Conservation (phyloP, 768 basidiomycete genomes). For the Amanita subjunquillea region DNA sequence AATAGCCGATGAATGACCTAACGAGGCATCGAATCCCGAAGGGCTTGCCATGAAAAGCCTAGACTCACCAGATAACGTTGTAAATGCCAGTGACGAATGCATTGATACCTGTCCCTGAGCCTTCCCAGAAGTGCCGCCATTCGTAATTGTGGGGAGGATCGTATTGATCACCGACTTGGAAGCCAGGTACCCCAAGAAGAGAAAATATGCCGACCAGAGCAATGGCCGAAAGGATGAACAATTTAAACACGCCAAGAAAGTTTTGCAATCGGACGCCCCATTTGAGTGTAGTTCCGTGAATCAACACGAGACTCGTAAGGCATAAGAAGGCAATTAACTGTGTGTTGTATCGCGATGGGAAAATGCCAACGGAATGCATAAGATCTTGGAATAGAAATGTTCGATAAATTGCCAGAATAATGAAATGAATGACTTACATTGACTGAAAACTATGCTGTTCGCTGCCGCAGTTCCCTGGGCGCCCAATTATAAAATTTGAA, state of each 20-base stretch:
- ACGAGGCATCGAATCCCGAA: not conserved
- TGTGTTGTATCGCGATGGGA: conserved; percentile 33
- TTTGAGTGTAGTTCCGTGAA: conserved; percentile 44
- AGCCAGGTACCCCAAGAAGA: conserved; percentile 36
- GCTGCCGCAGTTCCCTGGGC: conserved; percentile 49
- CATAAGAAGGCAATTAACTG: conserved; percentile 47
- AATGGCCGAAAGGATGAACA: conserved; percentile 41
- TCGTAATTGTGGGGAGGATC: conserved; percentile 45
- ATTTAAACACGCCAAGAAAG: conserved; percentile 48
- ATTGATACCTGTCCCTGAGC: conserved; percentile 42
- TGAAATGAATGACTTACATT: conserved; percentile 38
- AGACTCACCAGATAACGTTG: conserved; percentile 55
- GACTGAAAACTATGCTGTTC: conserved; percentile 57
- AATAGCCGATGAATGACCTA: conserved; percentile 67
- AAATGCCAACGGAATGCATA: conserved; percentile 39
- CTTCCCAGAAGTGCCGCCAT: conserved; percentile 58
- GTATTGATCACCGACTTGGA: conserved; percentile 37
- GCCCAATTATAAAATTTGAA: not conserved
- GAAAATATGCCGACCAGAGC: conserved; percentile 44
- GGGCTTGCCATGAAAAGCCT: not conserved
- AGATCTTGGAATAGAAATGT: conserved; percentile 29
- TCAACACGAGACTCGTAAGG: conserved; percentile 42
- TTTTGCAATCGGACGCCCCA: conserved; percentile 59
- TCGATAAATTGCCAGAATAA: not conserved
- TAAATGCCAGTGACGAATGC: conserved; percentile 57